Evolutionary conservation across 1,284 basidiomycete species (phyloP).

Genomic region (Somion occarium): DNA sequence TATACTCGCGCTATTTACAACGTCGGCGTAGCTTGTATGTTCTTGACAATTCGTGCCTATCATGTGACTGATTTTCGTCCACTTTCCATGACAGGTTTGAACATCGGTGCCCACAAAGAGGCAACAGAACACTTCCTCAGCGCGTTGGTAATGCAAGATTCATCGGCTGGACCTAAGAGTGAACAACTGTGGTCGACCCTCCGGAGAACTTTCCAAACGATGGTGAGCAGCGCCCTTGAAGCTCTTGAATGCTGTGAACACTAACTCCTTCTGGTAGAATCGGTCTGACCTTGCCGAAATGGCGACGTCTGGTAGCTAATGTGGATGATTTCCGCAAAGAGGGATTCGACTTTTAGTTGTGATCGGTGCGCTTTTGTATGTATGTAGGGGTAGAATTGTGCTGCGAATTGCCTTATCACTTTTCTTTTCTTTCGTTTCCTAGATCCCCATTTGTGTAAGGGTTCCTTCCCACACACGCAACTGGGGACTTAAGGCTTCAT

Average conservation of each 20-base stretch:
- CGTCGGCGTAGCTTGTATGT: constrained; percentile 90
- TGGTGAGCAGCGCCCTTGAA: constrained; percentile 56
- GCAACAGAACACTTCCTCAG: constrained; percentile 96
- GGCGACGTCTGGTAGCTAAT: constrained; percentile 49
- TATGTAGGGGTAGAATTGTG: no score
- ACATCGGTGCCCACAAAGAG: constrained; percentile 94
- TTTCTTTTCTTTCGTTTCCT: no score
- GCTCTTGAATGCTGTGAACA: no score
- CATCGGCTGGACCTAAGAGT: constrained; percentile 64
- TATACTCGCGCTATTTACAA: constrained; percentile 99
- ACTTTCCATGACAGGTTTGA: constrained; percentile 75
- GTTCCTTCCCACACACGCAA: no score
- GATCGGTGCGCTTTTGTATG: no score
- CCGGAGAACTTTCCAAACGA: constrained; percentile 73
- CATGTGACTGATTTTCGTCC: no score
- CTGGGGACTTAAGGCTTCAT: no score
- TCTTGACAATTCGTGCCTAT: no score
- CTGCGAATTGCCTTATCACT: no score
- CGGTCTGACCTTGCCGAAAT: constrained; percentile 60
- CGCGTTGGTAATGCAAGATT: constrained; percentile 77
- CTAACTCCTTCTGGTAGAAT: no score
- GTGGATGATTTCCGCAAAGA: constrained; percentile 70
- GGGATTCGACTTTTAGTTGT: constrained; percentile 90
- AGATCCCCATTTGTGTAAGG: no score
- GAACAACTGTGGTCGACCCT: constrained; percentile 93